Evolutionary conservation across 176 grass and related monocot genomes (phyloP).

Genomic region (Dactylis glomerata): DNA sequence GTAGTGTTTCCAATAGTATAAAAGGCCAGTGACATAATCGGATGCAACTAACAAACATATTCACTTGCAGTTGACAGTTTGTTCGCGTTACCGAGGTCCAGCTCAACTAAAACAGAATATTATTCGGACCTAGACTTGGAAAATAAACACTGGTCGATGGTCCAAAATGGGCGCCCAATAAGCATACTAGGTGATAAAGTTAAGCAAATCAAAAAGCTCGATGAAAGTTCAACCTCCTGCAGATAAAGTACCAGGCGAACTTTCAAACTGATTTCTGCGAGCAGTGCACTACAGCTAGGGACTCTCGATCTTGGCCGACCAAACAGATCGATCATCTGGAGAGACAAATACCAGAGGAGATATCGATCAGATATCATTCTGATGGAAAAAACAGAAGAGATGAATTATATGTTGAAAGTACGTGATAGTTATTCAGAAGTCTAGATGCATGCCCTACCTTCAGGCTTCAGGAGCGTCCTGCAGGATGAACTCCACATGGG

Average conservation of each 20-base stretch:
- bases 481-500: neutral
- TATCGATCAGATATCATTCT: neutral
- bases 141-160: neutral
- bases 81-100: neutral
- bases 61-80: conserved; percentile 40
- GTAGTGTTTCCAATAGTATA: conserved; percentile 28
- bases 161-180: neutral
- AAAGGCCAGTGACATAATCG: conserved; percentile 34
- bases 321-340: neutral
- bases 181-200: neutral
- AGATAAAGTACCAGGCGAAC: neutral
- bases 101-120: neutral
- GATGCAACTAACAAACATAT: conserved; percentile 31
- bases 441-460: neutral
- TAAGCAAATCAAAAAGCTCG: neutral
- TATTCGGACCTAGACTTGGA: neutral
- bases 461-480: neutral
- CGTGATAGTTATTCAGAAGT: neutral
- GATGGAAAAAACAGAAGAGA: neutral
- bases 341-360: neutral
- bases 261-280: neutral
- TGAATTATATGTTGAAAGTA: neutral
- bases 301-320: neutral
- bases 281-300: neutral
- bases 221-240: neutral